These are phyloP conservation scores for Candida chauliodis DNA, from an alignment of 805 yeast genomes.

Conservation along the genomic window DNA sequence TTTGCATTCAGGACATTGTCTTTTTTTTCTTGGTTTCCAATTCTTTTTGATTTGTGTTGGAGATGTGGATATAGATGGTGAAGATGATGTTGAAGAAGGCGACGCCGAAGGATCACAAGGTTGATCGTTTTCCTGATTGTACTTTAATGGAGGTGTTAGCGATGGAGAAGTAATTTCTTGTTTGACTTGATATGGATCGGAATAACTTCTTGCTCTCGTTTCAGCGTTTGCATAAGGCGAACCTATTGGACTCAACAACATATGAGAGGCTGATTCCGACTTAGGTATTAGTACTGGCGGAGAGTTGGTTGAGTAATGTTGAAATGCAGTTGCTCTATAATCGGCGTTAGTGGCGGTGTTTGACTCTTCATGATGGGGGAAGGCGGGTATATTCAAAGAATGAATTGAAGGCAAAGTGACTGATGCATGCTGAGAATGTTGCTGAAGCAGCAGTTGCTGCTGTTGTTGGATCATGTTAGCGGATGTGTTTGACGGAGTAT, in stretches of 20 bases:
- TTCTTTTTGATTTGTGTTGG: slow-evolving; percentile 13
- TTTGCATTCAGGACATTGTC: slow-evolving; percentile 69
- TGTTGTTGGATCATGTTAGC: slow-evolving; percentile 5
- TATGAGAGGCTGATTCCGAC: slow-evolving; percentile 1
- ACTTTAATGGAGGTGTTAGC: slow-evolving; percentile 2
- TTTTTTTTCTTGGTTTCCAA: slow-evolving; percentile 55
- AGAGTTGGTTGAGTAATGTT: slow-evolving; percentile 7
- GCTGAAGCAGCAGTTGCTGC: slow-evolving; percentile 6
- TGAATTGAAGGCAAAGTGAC: slow-evolving; percentile 28
- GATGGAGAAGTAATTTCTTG: slow-evolving; percentile 6
- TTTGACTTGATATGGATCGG: slow-evolving; percentile 13
- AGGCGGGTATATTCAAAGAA: slow-evolving; percentile 30
- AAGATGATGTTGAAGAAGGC: slow-evolving; percentile 2
- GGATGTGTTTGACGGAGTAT: not conserved
- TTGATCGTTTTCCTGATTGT: not conserved
- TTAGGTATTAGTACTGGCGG: slow-evolving; percentile 8
- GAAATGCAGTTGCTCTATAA: slow-evolving; percentile 5
- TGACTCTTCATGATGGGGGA: slow-evolving; percentile 8
- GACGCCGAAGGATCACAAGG: too few species aligned
- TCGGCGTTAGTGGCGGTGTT: not conserved
- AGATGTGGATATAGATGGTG: slow-evolving; percentile 8
- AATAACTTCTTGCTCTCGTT: slow-evolving; percentile 13
- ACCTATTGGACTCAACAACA: slow-evolving; percentile 14
- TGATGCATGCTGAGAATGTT: slow-evolving; percentile 5
- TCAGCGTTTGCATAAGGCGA: slow-evolving; percentile 14